These are phyloP conservation scores for Aureobasidium sp. DNA, from an alignment of 2,329 filamentous ascomycete species.

Conservation along the genomic window DNA sequence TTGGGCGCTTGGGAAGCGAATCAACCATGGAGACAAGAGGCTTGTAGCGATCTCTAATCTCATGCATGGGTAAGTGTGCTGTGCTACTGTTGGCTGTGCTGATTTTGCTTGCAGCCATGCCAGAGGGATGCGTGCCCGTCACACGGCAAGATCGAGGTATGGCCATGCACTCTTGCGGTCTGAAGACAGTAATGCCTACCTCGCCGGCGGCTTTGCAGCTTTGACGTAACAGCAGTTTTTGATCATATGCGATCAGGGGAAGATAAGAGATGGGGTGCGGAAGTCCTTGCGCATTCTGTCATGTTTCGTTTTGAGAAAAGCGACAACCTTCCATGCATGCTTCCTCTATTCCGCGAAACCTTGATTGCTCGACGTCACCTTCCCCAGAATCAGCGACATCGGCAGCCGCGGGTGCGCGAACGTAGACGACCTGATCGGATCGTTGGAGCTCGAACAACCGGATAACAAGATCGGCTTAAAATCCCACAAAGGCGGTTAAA, in stretches of 20 bases:
- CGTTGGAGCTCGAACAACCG: not conserved
- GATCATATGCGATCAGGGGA: not conserved
- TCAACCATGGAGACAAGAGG: not conserved
- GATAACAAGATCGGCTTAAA: slow-evolving; percentile 1
- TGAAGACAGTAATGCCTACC: not conserved
- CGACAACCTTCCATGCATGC: not conserved
- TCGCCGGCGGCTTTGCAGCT: not conserved
- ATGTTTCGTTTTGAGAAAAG: slow-evolving; percentile 3
- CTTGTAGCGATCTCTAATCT: not conserved
- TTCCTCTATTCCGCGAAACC: slow-evolving; percentile 4
- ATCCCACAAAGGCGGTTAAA: slow-evolving; percentile 12
- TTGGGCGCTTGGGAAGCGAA: slow-evolving; percentile 1
- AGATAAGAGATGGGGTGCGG: not conserved
- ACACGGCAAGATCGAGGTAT: slow-evolving; percentile 1
- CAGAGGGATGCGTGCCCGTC: not conserved
- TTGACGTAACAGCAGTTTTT: not conserved
- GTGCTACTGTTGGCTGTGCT: not conserved
- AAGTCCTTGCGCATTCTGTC: not conserved
- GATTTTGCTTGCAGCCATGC: not conserved
- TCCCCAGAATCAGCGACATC: not conserved
- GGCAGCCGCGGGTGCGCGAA: not conserved
- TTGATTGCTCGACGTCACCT: not conserved
- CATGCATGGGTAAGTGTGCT: not conserved
- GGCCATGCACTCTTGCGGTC: not conserved
- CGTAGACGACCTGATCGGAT: not conserved